Base-by-base conservation (phyloP, 768 basidiomycete genomes). In the Inosperma sp. region DNA sequence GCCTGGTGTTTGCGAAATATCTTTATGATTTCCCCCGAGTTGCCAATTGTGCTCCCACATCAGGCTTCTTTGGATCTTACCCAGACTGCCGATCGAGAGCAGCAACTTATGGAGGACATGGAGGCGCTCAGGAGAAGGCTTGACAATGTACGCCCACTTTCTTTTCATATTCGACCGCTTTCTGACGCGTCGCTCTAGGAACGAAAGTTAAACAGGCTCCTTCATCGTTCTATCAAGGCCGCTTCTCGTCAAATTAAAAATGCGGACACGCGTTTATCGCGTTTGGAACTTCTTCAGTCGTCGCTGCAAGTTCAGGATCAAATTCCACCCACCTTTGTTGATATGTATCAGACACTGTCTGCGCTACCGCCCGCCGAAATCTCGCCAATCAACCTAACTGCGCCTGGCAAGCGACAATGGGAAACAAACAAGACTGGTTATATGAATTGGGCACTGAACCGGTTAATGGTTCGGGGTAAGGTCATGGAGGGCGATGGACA, bases 1-100 rank as follows among this genome's bases (percentile, higher is more conserved):
- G 84, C 83, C 0, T 95, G 93, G 92, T 84, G 82, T 9, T 65
- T 93, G 61, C 74, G 91, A 34, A 96, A 95, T 67, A 86, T 93
- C 50, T 95, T 95, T 59, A 79, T 82, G 45, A 76, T 93, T 13
- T 80, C 84, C 0, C 72, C 78, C 3, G 81, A 83, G 53, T 60
- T 90, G 27, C 83, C 83, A 0, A 69, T 91, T 26, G 81, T 91
- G 12, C 75, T 83, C 4, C 86, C 86, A 3, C 88, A 90, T 60
- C 92, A 94, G 50, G 75, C 76, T 45, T 79, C 80, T 1, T 68
- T 92, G 25, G 79, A 92, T 66, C 73, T 94, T 47, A 77, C 78
- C 2, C 26, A 31, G 27, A 14, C 41, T 2, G 14, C 48, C 14
- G 42, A 81, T 54, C 72, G 73, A 46, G 79, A 85, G 58, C 74